phyloP scores from a whole-genome alignment of 2,329 filamentous ascomycete genomes.

The Paecilomyces dactylethromorphus region DNA sequence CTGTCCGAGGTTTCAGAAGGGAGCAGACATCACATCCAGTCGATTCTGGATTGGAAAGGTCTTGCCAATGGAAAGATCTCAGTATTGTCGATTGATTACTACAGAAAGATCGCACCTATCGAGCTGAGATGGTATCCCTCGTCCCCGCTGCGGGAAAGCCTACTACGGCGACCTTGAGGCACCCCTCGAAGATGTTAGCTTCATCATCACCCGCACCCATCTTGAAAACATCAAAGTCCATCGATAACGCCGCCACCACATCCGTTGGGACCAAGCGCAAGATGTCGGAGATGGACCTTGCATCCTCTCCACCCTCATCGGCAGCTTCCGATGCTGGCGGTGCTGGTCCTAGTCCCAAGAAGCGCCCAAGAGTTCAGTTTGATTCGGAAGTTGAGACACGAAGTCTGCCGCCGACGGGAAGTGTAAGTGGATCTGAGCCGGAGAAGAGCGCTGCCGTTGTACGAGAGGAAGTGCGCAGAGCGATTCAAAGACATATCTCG shows the following conservation, averaged over 20 bases:
- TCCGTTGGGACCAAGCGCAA: slow-evolving; percentile 29
- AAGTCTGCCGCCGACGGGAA: slow-evolving; percentile 25
- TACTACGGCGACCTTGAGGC: slow-evolving; percentile 14
- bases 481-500: slow-evolving; percentile 47
- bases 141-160: slow-evolving; percentile 20
- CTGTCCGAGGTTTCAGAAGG: neutral
- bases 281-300: slow-evolving; percentile 28
- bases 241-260: slow-evolving; percentile 11
- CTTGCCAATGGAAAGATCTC: neutral
- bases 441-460: slow-evolving; percentile 53
- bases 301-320: slow-evolving; percentile 24
- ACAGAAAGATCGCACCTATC: neutral
- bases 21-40: neutral
- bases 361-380: slow-evolving; percentile 38
- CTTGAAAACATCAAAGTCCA: slow-evolving; percentile 28
- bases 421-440: slow-evolving; percentile 38
- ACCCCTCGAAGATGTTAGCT: slow-evolving; percentile 24
- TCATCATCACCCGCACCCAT: slow-evolving; percentile 26
- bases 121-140: slow-evolving; percentile 27
- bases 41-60: neutral
- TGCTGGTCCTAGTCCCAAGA: slow-evolving; percentile 26
- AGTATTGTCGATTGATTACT: neutral
- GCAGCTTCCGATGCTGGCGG: slow-evolving; percentile 19
- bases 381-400: slow-evolving; percentile 30
- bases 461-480: slow-evolving; percentile 55